Conservation (phyloP, 495 filamentous ascomycete genomes). For the Trichocladium uniseriatum region DNA sequence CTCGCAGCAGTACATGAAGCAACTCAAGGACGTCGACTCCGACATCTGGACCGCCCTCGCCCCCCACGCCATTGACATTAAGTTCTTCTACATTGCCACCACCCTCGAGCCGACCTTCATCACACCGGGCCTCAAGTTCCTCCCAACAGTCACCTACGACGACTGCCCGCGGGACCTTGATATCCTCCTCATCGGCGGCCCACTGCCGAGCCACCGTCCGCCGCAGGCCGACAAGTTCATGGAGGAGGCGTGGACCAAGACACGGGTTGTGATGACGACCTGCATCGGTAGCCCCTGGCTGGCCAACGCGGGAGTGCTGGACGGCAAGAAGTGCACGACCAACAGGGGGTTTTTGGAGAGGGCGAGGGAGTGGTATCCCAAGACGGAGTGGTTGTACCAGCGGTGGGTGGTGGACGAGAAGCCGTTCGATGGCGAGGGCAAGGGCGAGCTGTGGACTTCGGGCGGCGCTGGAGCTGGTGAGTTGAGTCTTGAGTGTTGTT, state of each 20-base stretch:
- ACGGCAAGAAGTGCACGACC: slow-evolving; percentile 15
- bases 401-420: slow-evolving; percentile 21
- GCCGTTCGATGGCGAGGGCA: slow-evolving; percentile 7
- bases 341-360: slow-evolving; percentile 9
- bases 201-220: slow-evolving; percentile 14
- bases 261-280: slow-evolving; percentile 19
- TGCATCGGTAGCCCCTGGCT: slow-evolving; percentile 20
- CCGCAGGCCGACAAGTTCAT: slow-evolving; percentile 14
- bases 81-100: slow-evolving; percentile 19
- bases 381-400: slow-evolving; percentile 15
- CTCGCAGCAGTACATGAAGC: slow-evolving; percentile 8
- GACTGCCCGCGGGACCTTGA: slow-evolving; percentile 19
- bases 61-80: slow-evolving; percentile 12
- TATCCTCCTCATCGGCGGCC: slow-evolving; percentile 17
- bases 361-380: slow-evolving; percentile 9
- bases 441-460: slow-evolving; percentile 22
- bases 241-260: slow-evolving; percentile 18
- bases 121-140: slow-evolving; percentile 7
- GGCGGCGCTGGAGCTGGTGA: slow-evolving; percentile 18
- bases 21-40: slow-evolving; percentile 2
- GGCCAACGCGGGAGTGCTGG: slow-evolving; percentile 12
- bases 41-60: background rate
- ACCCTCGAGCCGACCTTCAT: slow-evolving; percentile 13
- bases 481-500: background rate
- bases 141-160: slow-evolving; percentile 18